Evolutionary conservation across 768 basidiomycete genomes (phyloP), one percentile per base, ranked within the genome.

Genomic region (Pleurotus eryngii): DNA sequence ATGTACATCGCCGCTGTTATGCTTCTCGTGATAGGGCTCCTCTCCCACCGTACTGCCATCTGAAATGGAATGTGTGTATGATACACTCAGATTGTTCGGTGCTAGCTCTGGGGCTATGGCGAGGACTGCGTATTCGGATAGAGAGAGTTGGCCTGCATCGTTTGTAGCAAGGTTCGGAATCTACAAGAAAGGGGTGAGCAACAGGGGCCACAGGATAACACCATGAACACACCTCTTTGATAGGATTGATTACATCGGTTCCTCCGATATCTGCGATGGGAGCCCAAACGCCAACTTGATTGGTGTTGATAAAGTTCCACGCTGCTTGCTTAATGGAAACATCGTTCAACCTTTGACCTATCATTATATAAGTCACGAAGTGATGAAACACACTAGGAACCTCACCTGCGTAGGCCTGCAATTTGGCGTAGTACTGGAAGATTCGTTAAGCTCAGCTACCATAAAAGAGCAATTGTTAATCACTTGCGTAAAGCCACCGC

Each of bases 241-340:
- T 67, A 6, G 73, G 73, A 49, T 81, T 76, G 9, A 85, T 73
- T 58, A 86, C 76, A 38, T 78, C 71, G 15, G 68, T 71, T 4
- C 74, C 75, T 47, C 80, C 71, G 27, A 80, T 65, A 9, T 72
- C 64, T 17, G 74, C 80, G 56, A 67, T 64, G 39, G 71, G 70
- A n/a, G 67, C 63, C 65, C 68, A 74, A 15, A 75, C 67, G 3
- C 74, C 74, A 15, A 67, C 68, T 5, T 65, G 72, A 47, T 70
- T 73, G 1, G 56, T 63, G 48, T 60, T 68, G 43, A 73, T 64
- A 47, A 67, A 59, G 30, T 68, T 61, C 73, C 73, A 74, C 15
- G 74, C 74, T 3, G 70, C 67, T 64, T 72, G 67, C 53, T 72
- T 70, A 15, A 74, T 48, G 1, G 66, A 42, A 6, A 61, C 61